A percentile compares a stretch with the other conserved stretches of the same genome.
These are phyloP conservation scores for Teratosphaeriaceae sp. DNA, from an alignment of 2,329 filamentous ascomycete genomes.

Conservation along the genomic window DNA sequence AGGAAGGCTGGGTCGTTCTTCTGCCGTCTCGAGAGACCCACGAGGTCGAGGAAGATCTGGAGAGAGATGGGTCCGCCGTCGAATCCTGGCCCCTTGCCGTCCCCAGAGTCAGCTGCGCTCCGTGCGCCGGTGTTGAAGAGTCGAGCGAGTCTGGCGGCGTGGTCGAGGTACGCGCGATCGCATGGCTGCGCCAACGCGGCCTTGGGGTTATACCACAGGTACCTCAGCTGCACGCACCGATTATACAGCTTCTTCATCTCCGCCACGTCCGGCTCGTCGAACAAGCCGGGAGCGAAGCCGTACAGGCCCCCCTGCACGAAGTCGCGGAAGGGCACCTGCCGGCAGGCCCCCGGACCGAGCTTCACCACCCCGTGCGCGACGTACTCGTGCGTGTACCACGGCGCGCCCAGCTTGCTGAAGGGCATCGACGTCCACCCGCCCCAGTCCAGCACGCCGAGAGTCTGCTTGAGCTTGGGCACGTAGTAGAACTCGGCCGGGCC, in stretches of 20 bases:
- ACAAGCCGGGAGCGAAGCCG: background rate
- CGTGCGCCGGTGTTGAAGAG: background rate
- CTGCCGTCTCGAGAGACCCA: background rate
- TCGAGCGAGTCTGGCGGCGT: background rate
- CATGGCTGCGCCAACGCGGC: background rate
- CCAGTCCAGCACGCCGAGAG: background rate
- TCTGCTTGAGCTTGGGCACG: background rate
- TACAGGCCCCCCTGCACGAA: background rate
- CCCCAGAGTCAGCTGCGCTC: background rate
- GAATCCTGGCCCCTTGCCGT: background rate
- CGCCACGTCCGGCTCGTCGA: background rate
- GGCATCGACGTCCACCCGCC: background rate
- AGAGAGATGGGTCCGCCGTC: background rate
- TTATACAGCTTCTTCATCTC: background rate
- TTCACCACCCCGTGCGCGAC: background rate
- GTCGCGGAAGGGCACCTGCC: background rate
- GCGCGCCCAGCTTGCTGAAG: background rate
- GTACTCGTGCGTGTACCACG: background rate
- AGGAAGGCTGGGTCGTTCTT: background rate
- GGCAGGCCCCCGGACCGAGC: background rate
- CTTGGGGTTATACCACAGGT: background rate
- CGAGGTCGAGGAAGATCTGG: background rate
- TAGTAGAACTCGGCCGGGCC: background rate
- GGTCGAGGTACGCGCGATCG: background rate
- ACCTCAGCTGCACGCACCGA: background rate